These are phyloP conservation scores for Chytriomyces confervae DNA, from an alignment of 192 early-diverging fungal species.

Conservation along the genomic window DNA sequence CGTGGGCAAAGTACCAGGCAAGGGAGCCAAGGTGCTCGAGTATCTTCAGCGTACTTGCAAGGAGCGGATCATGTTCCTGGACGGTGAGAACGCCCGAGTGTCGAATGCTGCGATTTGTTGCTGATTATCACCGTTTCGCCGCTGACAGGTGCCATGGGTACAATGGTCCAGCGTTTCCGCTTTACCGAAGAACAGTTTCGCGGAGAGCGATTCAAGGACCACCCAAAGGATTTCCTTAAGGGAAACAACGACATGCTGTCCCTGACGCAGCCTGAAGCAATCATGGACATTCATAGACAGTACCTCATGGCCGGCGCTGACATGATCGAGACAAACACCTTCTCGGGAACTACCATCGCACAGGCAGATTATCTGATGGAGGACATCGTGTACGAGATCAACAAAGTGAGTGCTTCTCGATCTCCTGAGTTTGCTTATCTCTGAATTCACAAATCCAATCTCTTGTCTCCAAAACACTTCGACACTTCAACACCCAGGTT, in stretches of 20 bases:
- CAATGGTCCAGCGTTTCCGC: constrained; percentile 78
- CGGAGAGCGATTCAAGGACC: constrained; percentile 82
- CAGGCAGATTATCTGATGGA: constrained; percentile 92
- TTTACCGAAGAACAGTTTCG: constrained; percentile 88
- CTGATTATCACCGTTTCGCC: not conserved
- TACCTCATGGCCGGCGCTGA: constrained; percentile 93
- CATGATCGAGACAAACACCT: constrained; percentile 97
- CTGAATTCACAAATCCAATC: not conserved
- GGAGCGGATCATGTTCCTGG: constrained; percentile 93
- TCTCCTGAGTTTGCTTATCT: not conserved
- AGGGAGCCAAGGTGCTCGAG: constrained; percentile 49
- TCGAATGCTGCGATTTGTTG: not conserved
- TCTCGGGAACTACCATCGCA: constrained; percentile 87
- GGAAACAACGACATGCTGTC: constrained; percentile 97
- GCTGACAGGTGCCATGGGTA: constrained; percentile 27
- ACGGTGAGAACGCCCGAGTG: constrained; percentile 80
- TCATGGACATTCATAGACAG: constrained; percentile 87
- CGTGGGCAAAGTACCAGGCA: constrained; percentile 57
- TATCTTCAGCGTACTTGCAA: constrained; percentile 78
- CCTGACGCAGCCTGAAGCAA: constrained; percentile 86
- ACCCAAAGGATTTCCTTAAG: constrained; percentile 80
- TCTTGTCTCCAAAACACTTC: not conserved
- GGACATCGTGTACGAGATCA: constrained; percentile 87
- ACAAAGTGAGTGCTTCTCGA: constrained; percentile 65
- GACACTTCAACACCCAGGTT: constrained; percentile 25